These are phyloP conservation scores for Penicillium freii DNA, from an alignment of 2,329 filamentous ascomycete genomes.

Conservation along the genomic window DNA sequence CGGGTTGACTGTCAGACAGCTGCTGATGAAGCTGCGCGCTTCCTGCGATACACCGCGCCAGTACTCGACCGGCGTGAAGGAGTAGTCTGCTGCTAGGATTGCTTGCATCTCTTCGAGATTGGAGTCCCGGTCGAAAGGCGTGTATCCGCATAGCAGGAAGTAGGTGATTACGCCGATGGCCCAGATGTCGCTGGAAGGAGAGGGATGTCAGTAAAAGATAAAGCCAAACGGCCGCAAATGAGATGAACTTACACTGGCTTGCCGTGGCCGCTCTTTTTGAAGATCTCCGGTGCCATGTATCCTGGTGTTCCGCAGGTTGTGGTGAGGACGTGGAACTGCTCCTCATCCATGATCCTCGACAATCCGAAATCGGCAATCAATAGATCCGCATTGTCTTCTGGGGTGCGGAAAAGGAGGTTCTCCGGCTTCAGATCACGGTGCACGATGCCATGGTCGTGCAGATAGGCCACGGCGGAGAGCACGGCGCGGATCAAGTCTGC, in stretches of 20 bases:
- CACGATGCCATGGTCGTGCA: constrained; percentile 97
- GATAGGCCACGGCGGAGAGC: constrained; percentile 93
- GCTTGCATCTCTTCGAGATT: constrained; percentile 99
- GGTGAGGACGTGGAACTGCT: constrained; percentile 95
- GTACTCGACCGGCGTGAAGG: constrained; percentile 90
- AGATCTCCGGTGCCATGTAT: constrained; percentile 99
- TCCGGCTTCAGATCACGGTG: constrained; percentile 97
- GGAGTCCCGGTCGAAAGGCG: constrained; percentile 93
- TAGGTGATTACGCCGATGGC: constrained; percentile 98
- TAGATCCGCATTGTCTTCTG: constrained; percentile 95
- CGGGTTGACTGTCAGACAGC: constrained; percentile 88
- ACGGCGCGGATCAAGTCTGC: constrained; percentile 93
- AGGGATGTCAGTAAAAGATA: not conserved
- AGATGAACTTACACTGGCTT: constrained; percentile 73
- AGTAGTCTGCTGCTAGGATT: constrained; percentile 94
- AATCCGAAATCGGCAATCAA: constrained; percentile 96
- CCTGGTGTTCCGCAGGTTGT: constrained; percentile 97
- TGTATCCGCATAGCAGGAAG: constrained; percentile 96
- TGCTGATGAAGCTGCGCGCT: constrained; percentile 87
- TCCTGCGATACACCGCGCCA: constrained; percentile 88
- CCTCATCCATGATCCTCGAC: constrained; percentile 96
- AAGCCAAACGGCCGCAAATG: not conserved
- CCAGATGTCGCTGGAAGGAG: constrained; percentile 72
- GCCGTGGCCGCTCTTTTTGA: constrained; percentile 96
- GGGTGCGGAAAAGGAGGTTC: constrained; percentile 93